A percentile compares a stretch with the other conserved stretches of the same genome.
These are phyloP conservation scores for Cephaloascus albidus DNA, from an alignment of 805 yeast species.

Conservation along the genomic window DNA sequence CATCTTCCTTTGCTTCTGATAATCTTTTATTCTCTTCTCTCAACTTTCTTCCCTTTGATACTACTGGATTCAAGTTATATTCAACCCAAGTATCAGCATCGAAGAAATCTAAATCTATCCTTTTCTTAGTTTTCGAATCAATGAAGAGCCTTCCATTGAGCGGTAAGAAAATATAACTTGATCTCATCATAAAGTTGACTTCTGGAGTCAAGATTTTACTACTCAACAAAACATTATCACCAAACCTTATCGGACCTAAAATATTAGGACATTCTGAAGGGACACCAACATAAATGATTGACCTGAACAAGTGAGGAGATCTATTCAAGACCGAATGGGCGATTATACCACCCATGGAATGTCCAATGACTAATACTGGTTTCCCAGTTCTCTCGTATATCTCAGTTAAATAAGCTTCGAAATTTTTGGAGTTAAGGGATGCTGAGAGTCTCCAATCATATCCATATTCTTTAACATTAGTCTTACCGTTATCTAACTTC, in stretches of 20 bases:
- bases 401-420: conserved; percentile 36
- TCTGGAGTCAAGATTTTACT: conserved; percentile 71
- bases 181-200: conserved; percentile 82
- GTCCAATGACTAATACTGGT: conserved; percentile 70
- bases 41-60: conserved; percentile 27
- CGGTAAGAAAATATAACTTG: conserved; percentile 74
- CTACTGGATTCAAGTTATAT: conserved; percentile 68
- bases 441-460: conserved; percentile 87
- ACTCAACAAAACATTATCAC: conserved; percentile 71
- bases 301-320: conserved; percentile 61
- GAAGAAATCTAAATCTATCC: conserved; percentile 63
- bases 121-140: conserved; percentile 47
- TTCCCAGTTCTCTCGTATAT: conserved; percentile 40
- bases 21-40: background rate
- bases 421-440: conserved; percentile 40
- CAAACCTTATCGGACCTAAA: conserved; percentile 75
- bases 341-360: conserved; percentile 90
- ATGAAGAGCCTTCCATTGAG: conserved; percentile 65
- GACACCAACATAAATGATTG: conserved; percentile 71
- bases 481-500: conserved; percentile 47
- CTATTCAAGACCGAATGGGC: conserved; percentile 71
- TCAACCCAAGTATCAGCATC: conserved; percentile 76
- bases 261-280: conserved; percentile 83
- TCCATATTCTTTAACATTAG: conserved; percentile 67
- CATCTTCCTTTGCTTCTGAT: background rate